Conservation (phyloP, 2,329 filamentous ascomycete species). For the Tolypocladium ophioglossoides region DNA sequence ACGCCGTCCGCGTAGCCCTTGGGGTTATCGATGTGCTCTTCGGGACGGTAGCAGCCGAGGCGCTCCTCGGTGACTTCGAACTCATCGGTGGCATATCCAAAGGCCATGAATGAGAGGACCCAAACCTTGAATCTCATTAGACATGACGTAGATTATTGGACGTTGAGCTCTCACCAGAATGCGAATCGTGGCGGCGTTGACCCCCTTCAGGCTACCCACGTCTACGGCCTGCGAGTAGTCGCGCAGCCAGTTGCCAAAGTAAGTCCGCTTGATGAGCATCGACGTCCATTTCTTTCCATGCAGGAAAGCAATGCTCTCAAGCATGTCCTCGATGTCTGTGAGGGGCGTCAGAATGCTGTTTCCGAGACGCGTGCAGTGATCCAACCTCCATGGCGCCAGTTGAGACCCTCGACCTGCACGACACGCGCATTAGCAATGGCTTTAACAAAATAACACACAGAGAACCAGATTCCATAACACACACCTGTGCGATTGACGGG, state of each 20-base stretch:
- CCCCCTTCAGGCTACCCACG: conserved; percentile 67
- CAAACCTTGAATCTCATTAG: conserved; percentile 43
- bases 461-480: background rate
- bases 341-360: background rate
- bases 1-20: conserved; percentile 76
- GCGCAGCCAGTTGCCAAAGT: conserved; percentile 80
- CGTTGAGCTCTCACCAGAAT: conserved; percentile 41
- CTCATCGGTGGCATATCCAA: conserved; percentile 77
- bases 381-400: conserved; percentile 58
- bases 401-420: conserved; percentile 52
- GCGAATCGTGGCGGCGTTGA: conserved; percentile 68
- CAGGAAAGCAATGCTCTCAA: conserved; percentile 67
- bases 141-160: background rate
- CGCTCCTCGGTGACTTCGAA: conserved; percentile 77
- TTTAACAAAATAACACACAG: background rate
- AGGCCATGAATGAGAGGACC: conserved; percentile 71
- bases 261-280: conserved; percentile 66
- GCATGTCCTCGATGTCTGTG: conserved; percentile 68
- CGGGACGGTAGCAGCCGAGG: conserved; percentile 70
- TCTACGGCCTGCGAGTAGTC: conserved; percentile 82
- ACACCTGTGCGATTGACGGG: conserved; percentile 47
- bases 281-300: conserved; percentile 78
- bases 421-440: background rate
- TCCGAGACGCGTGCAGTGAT: background rate
- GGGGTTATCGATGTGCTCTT: conserved; percentile 67